Base-by-base conservation (phyloP, 257 asterid genomes). In the Ophiorrhiza pumila region DNA sequence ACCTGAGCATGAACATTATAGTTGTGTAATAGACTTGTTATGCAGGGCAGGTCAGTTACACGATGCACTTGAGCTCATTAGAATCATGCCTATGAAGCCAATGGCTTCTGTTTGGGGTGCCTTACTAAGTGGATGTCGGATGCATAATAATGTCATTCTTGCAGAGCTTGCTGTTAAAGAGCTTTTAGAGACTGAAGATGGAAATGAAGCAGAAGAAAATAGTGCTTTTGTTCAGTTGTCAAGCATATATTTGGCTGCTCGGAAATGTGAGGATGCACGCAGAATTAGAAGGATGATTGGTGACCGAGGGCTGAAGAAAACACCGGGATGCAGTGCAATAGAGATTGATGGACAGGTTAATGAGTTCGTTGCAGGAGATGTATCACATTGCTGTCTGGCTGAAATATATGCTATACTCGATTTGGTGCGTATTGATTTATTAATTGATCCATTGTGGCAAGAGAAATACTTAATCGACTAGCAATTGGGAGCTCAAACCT, bases 21-120 rank as follows among this genome's bases (percentile, higher is more conserved):
- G 87, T 11, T 83, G 87, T 18, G 78, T 80, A 11, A 85, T 83
- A 50, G 85, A 83, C 72, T 80, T 80, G 78, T 49, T 80, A 70
- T 73, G 83, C 65, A 63, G 80, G 25, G 76, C 82, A 5, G 87
- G 83, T 0, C 69, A 61, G 68, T 74, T 83, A 52, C 60, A 73
- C 11, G 85, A 78, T 0, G 85, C 85, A 25, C 68, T 80, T 49
- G 50, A 83, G 75, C 71, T 83, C 10, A 83, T 80, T 56, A 65
- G 71, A 68, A 69, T 52, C 67, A 80, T 83, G 87, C 83, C 87
- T 10, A 75, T 83, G 83, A 80, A 78, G 64, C 83, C 87, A 3
- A 49, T 35, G 46, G 83, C 81, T 65, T 83, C 87, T 37, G 83
- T 78, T 13, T 83, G 87, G 87, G 87, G 87, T 5, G 87, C 87